Conservation (phyloP, 2,329 filamentous ascomycete genomes). For the Colletotrichum viniferum region DNA sequence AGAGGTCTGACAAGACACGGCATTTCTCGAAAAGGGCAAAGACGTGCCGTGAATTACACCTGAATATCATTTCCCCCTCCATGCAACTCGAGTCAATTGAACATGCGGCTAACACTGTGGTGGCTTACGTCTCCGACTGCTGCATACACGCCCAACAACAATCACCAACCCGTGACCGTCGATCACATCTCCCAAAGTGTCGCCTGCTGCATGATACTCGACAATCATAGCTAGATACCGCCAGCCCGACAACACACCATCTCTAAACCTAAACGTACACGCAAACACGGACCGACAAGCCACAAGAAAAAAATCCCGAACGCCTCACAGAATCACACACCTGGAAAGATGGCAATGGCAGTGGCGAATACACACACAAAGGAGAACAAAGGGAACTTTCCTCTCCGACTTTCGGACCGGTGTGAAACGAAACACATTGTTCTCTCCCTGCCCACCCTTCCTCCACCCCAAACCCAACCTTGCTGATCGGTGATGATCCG, state of each 20-base stretch:
- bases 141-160: background rate
- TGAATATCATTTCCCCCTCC: background rate
- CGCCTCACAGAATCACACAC: background rate
- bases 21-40: background rate
- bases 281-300: background rate
- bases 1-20: background rate
- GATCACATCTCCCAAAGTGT: background rate
- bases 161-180: background rate
- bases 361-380: background rate
- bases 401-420: background rate
- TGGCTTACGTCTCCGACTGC: background rate
- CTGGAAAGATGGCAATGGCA: background rate
- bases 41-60: background rate
- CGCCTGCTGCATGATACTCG: background rate
- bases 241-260: background rate
- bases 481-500: background rate
- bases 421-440: constrained; percentile 1
- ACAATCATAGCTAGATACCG: background rate
- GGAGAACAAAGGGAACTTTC: background rate
- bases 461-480: background rate
- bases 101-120: background rate
- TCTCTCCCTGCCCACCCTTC: background rate
- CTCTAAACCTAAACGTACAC: background rate
- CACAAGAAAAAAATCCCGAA: background rate
- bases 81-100: background rate